Conservation (phyloP, 202 grass and related monocot genomes). For the Setaria italica region DNA sequence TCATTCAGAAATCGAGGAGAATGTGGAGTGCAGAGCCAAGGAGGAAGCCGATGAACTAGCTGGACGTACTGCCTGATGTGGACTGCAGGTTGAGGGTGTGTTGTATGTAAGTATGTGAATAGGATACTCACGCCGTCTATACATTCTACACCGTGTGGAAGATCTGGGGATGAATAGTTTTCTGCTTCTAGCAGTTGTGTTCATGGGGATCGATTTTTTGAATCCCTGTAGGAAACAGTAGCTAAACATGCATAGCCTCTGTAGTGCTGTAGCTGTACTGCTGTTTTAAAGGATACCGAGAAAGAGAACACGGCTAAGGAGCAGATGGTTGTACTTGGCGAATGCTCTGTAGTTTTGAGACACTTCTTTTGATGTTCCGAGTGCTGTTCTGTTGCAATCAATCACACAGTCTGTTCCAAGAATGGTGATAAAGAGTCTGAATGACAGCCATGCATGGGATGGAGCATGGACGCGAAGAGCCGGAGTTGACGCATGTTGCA, state of each 20-base stretch:
- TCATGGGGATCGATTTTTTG: constrained; percentile 47
- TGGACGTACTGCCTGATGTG: constrained; percentile 12
- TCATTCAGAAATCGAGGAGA: constrained; percentile 40
- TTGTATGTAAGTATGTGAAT: constrained; percentile 46
- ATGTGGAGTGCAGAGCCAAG: constrained; percentile 19
- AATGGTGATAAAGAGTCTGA: no score
- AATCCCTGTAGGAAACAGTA: constrained; percentile 42
- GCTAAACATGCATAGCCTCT: constrained; percentile 18
- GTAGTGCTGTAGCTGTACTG: not conserved
- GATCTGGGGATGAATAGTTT: constrained; percentile 28
- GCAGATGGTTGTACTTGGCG: not conserved
- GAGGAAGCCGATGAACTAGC: constrained; percentile 12
- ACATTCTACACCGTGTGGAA: constrained; percentile 34
- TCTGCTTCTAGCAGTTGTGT: constrained; percentile 23
- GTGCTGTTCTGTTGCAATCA: no score
- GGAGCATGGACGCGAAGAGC: no score
- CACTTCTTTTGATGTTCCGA: not conserved
- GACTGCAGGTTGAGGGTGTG: not conserved
- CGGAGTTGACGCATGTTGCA: no score
- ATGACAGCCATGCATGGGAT: no score
- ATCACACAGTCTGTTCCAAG: no score
- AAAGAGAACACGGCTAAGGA: not conserved
- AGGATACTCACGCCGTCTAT: not conserved
- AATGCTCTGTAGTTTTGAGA: not conserved
- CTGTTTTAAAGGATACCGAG: not conserved